Base-by-base conservation (phyloP, 208 protist genomes). In the Acanthamoeba lenticulata region DNA sequence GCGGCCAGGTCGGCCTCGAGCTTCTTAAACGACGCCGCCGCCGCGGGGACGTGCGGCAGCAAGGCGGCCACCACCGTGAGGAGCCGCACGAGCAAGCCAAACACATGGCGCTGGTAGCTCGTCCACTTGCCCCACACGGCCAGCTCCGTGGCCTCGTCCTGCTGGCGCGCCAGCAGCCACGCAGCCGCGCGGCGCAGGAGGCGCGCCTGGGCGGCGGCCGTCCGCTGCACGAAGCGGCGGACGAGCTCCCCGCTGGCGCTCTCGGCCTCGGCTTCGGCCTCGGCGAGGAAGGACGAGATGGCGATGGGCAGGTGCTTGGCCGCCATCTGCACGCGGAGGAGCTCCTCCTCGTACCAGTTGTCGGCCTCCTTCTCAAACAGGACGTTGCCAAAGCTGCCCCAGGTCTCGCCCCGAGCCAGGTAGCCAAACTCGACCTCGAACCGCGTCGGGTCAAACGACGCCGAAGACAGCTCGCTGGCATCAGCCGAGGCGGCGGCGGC, bases 361-460 rank as follows among this genome's bases (percentile, higher is more conserved):
- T 90, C 83, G 52, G 83, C 83, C 34, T 90, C 83, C 55, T 90
- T 90, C 52, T 90, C 83, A 29, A 90, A 90, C 15, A 90, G 38
- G 15, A 69, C 34, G 52, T 90, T 90, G 29, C 52, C 83, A 69
- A 69, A 44, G 52, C 67, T 69, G 83, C 83, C 52, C 55, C 52
- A 90, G 27, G 83, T 29, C 81, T 90, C 21, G 24, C 49, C 49
- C 81, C 65, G 2, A 13, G 44, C 1, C 21, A 90, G 81, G 36
- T 90, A 52, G 6, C 27, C 34, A 27, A 67, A 65, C 81, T 65
- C 44, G 32, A 1, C 19, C 47, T 65, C 52, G 81, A 83, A 83
- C 1, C 19, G 19, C 81, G 2, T 15, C 81, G 81, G 44, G 6
- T 57, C 81, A n/a, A 65, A 67, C 34, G 45, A 36, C 19, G 7